phyloP scores from a whole-genome alignment of 371 early-diverging fungal species.

The Mortierella sp. region DNA sequence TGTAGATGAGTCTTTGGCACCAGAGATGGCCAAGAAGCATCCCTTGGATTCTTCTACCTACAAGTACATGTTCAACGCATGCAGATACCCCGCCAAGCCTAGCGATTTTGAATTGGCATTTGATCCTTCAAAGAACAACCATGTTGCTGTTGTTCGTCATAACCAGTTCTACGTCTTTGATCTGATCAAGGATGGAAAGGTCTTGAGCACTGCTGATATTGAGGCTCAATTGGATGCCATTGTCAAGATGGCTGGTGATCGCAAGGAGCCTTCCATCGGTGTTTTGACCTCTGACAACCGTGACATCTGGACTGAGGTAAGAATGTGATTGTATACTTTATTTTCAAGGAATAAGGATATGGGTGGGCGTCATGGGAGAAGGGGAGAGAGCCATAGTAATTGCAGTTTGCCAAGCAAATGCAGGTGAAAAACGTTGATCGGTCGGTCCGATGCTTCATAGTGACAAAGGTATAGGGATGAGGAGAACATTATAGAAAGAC shows the following conservation, averaged over 20 bases:
- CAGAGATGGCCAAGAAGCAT: constrained; percentile 83
- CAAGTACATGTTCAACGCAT: constrained; percentile 96
- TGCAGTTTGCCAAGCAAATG: too few relatives aligned
- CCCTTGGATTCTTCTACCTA: constrained; percentile 94
- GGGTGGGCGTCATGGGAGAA: background rate
- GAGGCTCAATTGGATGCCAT: constrained; percentile 70
- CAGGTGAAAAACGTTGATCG: background rate
- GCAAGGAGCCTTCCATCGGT: constrained; percentile 84
- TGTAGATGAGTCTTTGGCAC: constrained; percentile 82
- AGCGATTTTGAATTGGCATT: constrained; percentile 81
- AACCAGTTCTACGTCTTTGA: constrained; percentile 91
- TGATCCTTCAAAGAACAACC: constrained; percentile 83
- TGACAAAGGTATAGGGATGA: background rate
- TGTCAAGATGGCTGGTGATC: constrained; percentile 80
- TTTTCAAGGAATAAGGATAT: background rate
- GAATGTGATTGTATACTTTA: constrained; percentile 8
- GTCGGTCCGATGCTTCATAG: background rate
- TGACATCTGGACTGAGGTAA: constrained; percentile 92
- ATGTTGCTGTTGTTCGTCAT: constrained; percentile 89
- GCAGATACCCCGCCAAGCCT: constrained; percentile 90
- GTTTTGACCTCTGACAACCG: constrained; percentile 92
- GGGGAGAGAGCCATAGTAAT: too few relatives aligned
- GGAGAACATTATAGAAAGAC: background rate
- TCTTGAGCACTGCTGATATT: constrained; percentile 87
- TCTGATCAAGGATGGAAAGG: constrained; percentile 80